Conservation (phyloP, 192 early-diverging fungal species). For the Coemansia biformis region DNA sequence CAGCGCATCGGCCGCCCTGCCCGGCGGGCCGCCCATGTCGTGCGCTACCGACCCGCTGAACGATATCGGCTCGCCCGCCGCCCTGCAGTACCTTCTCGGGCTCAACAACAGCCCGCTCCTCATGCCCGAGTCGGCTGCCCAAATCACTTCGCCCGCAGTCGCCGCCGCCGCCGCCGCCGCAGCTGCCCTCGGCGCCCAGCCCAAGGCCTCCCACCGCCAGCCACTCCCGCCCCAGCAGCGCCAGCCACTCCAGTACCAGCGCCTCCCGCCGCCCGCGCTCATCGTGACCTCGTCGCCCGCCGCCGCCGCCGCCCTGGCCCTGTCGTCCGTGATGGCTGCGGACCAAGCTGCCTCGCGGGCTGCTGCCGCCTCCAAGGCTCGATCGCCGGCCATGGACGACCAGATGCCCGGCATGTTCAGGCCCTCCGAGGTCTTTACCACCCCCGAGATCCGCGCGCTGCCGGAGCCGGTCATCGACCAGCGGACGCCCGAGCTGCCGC, state of each 20-base stretch:
- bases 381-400: constrained; percentile 10
- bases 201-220: constrained; percentile 14
- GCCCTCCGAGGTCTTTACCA: constrained; percentile 41
- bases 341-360: too few relatives aligned
- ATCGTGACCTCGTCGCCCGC: constrained; percentile 21
- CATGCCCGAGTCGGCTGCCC: constrained; percentile 2
- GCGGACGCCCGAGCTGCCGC: constrained; percentile 29
- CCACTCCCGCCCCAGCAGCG: too few relatives aligned
- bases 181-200: constrained; percentile 8
- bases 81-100: constrained; percentile 35
- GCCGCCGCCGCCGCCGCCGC: constrained; percentile 5
- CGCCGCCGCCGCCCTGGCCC: constrained; percentile 5
- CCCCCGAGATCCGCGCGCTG: constrained; percentile 31
- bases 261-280: constrained; percentile 15
- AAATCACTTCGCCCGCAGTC: too few relatives aligned
- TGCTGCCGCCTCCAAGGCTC: too few relatives aligned
- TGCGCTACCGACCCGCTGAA: constrained; percentile 39
- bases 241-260: too few relatives aligned
- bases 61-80: constrained; percentile 42
- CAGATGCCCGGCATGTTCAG: constrained; percentile 30
- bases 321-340: too few relatives aligned
- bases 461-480: constrained; percentile 9
- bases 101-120: constrained; percentile 35
- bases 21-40: constrained; percentile 9
- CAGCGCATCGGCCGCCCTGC: constrained; percentile 1